phyloP scores from a whole-genome alignment of 768 basidiomycete genomes.

The Serpula lacrymans region DNA sequence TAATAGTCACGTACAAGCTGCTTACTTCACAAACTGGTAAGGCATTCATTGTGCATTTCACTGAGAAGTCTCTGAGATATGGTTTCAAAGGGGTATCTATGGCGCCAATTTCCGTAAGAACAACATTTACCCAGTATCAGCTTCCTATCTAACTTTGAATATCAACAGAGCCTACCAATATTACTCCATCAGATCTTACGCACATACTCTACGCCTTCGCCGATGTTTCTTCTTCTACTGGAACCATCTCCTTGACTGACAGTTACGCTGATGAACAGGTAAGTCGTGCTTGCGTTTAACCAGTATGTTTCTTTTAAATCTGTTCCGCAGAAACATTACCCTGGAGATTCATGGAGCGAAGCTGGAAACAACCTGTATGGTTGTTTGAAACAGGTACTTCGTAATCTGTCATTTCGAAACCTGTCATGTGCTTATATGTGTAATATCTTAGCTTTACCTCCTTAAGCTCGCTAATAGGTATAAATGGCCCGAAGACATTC shows the following conservation, averaged over 20 bases:
- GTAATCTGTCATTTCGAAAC: neutral
- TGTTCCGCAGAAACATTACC: conserved; percentile 57
- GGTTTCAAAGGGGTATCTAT: conserved; percentile 49
- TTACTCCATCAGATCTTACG: conserved; percentile 56
- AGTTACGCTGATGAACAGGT: conserved; percentile 72
- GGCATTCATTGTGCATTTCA: neutral
- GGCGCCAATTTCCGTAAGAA: conserved; percentile 58
- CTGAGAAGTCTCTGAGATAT: conserved; percentile 3
- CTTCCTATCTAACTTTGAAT: conserved; percentile 5
- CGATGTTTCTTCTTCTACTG: conserved; percentile 59
- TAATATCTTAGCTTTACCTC: conserved; percentile 43
- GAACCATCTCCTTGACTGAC: conserved; percentile 66
- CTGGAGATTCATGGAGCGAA: conserved; percentile 72
- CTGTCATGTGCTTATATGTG: neutral
- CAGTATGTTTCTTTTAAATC: conserved; percentile 11
- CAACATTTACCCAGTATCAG: neutral
- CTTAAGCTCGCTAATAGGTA: conserved; percentile 57
- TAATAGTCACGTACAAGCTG: conserved; percentile 28
- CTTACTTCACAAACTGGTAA: conserved; percentile 36
- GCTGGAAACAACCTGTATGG: conserved; percentile 78
- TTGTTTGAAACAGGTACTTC: conserved; percentile 68
- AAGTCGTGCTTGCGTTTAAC: conserved; percentile 2
- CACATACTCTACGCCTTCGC: conserved; percentile 83
- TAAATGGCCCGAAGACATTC: neutral
- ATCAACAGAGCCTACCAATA: conserved; percentile 58